phyloP scores from a whole-genome alignment of 129 eudicot genomes.

The Lactuca saligna region DNA sequence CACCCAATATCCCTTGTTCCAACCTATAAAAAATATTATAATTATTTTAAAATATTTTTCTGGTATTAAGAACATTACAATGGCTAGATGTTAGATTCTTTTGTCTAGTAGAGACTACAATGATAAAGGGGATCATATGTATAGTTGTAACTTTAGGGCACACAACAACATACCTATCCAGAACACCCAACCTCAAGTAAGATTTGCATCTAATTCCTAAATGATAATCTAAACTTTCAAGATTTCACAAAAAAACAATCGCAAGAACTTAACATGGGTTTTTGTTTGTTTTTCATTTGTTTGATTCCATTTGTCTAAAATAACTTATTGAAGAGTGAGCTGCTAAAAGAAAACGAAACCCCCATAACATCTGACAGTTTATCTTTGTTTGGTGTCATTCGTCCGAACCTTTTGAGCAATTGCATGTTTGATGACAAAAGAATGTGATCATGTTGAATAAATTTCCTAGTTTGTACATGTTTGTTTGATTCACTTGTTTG shows the following conservation, averaged over 20 bases:
- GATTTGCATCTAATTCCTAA: constrained; percentile 36
- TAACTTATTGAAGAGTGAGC: constrained; percentile 27
- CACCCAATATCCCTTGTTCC: neutral
- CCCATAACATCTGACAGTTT: neutral
- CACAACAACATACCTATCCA: constrained; percentile 40
- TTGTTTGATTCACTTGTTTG: constrained; percentile 9
- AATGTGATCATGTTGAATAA: neutral
- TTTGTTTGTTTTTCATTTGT: constrained; percentile 38
- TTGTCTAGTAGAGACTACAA: constrained; percentile 20
- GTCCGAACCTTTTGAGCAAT: constrained; percentile 8
- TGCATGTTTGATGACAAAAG: neutral
- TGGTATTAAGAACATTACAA: constrained; percentile 19
- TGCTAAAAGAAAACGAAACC: neutral
- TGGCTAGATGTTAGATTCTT: constrained; percentile 22
- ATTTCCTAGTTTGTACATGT: neutral
- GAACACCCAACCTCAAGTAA: constrained; percentile 32
- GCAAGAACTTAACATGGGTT: constrained; percentile 21
- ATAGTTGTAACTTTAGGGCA: constrained; percentile 38
- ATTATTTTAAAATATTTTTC: neutral
- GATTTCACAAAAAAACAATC: constrained; percentile 13
- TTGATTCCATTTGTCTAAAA: constrained; percentile 34
- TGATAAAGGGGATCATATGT: constrained; percentile 25
- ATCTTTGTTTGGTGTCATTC: neutral
- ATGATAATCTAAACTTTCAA: constrained; percentile 20
- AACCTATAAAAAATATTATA: neutral